Conservation (phyloP, 768 basidiomycete species). For the Pholiota molesta region DNA sequence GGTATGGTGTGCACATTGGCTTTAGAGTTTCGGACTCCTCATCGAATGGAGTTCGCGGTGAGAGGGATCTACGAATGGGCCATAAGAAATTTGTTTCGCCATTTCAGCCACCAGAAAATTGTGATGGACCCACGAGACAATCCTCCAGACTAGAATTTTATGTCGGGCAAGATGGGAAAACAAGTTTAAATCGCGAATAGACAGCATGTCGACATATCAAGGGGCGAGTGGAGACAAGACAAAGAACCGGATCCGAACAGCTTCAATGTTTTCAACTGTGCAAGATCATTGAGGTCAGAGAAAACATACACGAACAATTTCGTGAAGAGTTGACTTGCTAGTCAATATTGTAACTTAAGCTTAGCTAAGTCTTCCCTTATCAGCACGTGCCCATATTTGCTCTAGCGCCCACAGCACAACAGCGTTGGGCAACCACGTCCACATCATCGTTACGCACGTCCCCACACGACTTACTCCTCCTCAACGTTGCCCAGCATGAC, state of each 20-base stretch:
- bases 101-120: background rate
- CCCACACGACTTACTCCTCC: background rate
- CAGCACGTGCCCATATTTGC: background rate
- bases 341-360: background rate
- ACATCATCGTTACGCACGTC: background rate
- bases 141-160: too few relatives aligned
- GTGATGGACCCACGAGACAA: too few relatives aligned
- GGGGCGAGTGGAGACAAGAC: background rate
- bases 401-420: background rate
- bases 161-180: background rate
- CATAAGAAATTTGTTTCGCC: background rate
- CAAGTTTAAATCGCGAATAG: background rate
- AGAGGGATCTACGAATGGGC: background rate
- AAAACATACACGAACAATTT: background rate
- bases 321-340: background rate
- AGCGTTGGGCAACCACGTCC: background rate
- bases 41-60: background rate
- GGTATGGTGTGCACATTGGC: background rate
- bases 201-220: background rate
- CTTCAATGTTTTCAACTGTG: background rate
- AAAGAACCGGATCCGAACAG: background rate
- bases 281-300: background rate
- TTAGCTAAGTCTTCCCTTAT: background rate
- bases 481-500: slow-evolving; percentile 36
- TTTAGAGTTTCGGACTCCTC: background rate